Percentiles rank a stretch among this genome's conserved stretches.
Conservation (phyloP, 1,284 basidiomycete species). For the Jaminaea rosea region DNA sequence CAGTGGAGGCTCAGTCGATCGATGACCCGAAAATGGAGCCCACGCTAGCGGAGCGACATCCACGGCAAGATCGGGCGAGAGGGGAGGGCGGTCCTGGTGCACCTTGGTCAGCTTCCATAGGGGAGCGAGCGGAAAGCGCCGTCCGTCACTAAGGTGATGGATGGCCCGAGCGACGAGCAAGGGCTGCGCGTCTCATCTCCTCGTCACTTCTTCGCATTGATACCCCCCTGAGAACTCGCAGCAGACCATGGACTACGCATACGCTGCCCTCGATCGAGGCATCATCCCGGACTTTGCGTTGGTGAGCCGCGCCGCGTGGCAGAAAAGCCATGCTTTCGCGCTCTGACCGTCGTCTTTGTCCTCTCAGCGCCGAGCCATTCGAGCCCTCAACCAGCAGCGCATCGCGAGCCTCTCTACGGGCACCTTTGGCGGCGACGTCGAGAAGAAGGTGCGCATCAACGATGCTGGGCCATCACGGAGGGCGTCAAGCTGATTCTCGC, state of each 20-base stretch:
- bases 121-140: too few species aligned
- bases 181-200: too few species aligned
- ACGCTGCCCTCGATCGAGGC: conserved; percentile 15
- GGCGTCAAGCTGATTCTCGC: neutral
- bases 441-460: conserved; percentile 63
- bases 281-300: conserved; percentile 55
- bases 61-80: too few species aligned
- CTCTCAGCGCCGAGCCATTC: conserved; percentile 57
- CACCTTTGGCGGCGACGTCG: conserved; percentile 59
- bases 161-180: too few species aligned
- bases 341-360: neutral
- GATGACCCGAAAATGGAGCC: too few species aligned
- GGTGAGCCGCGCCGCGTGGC: neutral
- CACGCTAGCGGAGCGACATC: too few species aligned
- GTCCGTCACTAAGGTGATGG: too few species aligned
- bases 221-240: too few species aligned
- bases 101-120: too few species aligned
- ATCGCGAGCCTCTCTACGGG: conserved; percentile 59
- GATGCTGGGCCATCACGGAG: conserved; percentile 16
- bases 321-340: neutral
- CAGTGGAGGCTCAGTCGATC: too few species aligned
- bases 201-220: too few species aligned
- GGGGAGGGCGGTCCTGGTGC: too few species aligned
- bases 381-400: conserved; percentile 57
- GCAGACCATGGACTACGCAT: conserved; percentile 10